These are phyloP conservation scores for Chrysanthemum makinoi DNA, from an alignment of 129 eudicot species.

Conservation along the genomic window DNA sequence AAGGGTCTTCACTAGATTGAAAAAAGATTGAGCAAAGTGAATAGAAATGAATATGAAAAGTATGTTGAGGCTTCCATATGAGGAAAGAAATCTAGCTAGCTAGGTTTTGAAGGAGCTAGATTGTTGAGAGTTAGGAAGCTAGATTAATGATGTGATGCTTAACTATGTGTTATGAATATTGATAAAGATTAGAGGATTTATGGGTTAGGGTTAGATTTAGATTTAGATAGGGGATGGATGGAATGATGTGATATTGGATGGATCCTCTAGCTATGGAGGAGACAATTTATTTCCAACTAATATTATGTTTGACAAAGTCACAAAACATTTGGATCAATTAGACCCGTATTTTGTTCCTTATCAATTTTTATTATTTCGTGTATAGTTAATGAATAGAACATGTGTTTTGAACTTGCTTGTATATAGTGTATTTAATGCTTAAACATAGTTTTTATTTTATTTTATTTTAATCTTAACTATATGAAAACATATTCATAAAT, in stretches of 20 bases:
- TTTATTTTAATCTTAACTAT: too few relatives aligned
- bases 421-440: too few relatives aligned
- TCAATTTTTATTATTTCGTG: neutral
- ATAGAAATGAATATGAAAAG: neutral
- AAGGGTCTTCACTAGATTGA: neutral
- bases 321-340: slow-evolving; percentile 7
- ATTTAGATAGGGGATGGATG: slow-evolving; percentile 24
- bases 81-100: neutral
- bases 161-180: slow-evolving; percentile 21
- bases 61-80: neutral
- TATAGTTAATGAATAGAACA: too few relatives aligned
- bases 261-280: slow-evolving; percentile 10
- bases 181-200: slow-evolving; percentile 37
- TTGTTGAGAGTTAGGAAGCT: slow-evolving; percentile 36
- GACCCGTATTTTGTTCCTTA: slow-evolving; percentile 24
- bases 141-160: slow-evolving; percentile 16
- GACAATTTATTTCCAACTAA: slow-evolving; percentile 2
- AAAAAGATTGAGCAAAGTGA: too few relatives aligned
- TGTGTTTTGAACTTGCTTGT: too few relatives aligned
- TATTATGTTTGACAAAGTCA: slow-evolving; percentile 5
- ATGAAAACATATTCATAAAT: too few relatives aligned
- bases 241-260: slow-evolving; percentile 23
- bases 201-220: slow-evolving; percentile 46
- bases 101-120: slow-evolving; percentile 26
- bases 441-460: too few relatives aligned